Percentiles rank a stretch among this genome's conserved stretches.
These are phyloP conservation scores for Paecilomyces formosus DNA, from an alignment of 2,329 filamentous ascomycete species.

Conservation along the genomic window DNA sequence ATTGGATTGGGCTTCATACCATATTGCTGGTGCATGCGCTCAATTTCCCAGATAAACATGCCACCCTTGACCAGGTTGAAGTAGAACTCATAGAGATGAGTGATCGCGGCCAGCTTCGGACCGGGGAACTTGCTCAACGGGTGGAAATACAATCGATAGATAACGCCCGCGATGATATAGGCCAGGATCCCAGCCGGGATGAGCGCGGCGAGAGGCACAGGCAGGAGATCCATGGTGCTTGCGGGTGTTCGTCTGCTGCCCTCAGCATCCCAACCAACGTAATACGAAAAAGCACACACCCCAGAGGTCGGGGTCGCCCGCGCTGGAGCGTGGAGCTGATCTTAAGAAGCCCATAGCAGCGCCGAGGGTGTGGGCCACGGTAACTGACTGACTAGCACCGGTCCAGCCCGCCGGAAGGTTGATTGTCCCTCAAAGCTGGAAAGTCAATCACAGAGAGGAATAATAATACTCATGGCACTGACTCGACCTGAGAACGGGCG, in stretches of 20 bases:
- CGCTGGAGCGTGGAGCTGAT: neutral
- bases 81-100: constrained; percentile 26
- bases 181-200: neutral
- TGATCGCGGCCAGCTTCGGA: constrained; percentile 23
- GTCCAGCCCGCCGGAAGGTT: neutral
- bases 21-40: constrained; percentile 24
- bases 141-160: constrained; percentile 26
- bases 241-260: neutral
- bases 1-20: constrained; percentile 8
- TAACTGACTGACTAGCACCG: neutral
- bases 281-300: neutral
- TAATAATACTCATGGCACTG: neutral
- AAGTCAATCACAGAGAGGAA: neutral
- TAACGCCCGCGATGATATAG: constrained; percentile 5
- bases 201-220: neutral
- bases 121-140: constrained; percentile 26
- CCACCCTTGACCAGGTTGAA: constrained; percentile 25
- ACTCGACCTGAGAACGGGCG: too few relatives aligned
- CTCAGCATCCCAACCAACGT: neutral
- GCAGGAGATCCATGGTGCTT: neutral
- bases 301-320: neutral
- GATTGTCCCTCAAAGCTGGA: neutral
- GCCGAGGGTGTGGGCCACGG: neutral
- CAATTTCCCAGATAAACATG: constrained; percentile 24
- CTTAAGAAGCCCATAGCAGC: neutral